Evolutionary conservation across 495 filamentous ascomycete genomes (phyloP), one percentile per base, ranked within the genome.

Genomic region (Daldinia loculata): DNA sequence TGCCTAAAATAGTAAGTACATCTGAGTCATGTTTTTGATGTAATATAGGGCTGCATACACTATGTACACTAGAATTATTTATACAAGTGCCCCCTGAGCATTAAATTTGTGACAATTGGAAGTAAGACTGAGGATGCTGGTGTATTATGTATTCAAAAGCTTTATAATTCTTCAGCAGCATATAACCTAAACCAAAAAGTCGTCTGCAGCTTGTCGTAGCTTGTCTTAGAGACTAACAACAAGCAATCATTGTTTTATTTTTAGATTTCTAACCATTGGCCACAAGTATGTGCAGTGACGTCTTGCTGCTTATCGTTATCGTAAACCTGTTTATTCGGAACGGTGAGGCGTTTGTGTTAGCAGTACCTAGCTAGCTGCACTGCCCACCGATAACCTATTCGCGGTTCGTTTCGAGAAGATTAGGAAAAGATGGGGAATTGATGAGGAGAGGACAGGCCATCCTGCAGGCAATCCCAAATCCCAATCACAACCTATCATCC

Each of bases 261-360:
- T 41, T 41, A 41, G 39, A 19, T 48, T 22, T 11, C 43, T 48
- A 22, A 48, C 3, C 43, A 48, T 22, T 48, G 43, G 43, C 17
- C n/a, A 48, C 43, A 48, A 24, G 8, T 38, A 65, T 58, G 63
- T 30, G 55, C 19, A 27, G 50, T 67, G 65, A 67, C 56, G 65
- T 61, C 43, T 19, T 19, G 6, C 58, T 32, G 55, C 41, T 55
- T 67, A 67, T 67, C 65, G 65, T 67, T 67, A 67, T 67, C 65
- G 38, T 15, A 11, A 22, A 27, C 15, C 34, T 55, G 38, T 59
- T 53, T 9, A 19, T 22, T 53, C 0, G 45, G 55, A 60, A 41
- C 32, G 14, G 22, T 41, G 22, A 58, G 52, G 26, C 22, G 52
- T 56, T 56, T 6, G 29, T 30, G 29, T 48, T 48, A 22, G 34